A percentile compares a stretch with the other conserved stretches of the same genome.
Evolutionary conservation across 192 early-diverging fungal genomes (phyloP).

Genomic region (Entomortierella lignicola): DNA sequence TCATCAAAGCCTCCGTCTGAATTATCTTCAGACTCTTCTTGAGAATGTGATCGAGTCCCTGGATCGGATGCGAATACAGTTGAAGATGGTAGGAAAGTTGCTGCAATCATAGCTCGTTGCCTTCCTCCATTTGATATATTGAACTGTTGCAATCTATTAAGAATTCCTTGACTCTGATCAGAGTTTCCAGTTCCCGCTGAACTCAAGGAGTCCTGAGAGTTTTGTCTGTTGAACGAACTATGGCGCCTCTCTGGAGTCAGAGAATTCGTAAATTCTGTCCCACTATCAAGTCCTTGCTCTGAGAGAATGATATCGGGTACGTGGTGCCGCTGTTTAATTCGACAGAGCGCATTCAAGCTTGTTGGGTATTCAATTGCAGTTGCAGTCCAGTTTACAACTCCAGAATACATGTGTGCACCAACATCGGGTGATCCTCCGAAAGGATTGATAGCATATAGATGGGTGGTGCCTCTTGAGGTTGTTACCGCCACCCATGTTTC

Average conservation of each 20-base stretch:
- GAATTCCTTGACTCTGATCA: constrained; percentile 30
- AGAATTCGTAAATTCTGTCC: neutral
- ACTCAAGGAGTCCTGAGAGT: constrained; percentile 42
- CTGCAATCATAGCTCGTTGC: constrained; percentile 43
- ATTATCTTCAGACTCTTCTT: constrained; percentile 23
- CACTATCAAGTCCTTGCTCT: constrained; percentile 1
- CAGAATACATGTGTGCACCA: constrained; percentile 61
- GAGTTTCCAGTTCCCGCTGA: constrained; percentile 33
- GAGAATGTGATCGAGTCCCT: constrained; percentile 13
- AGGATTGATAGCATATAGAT: constrained; percentile 78
- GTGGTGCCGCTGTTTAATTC: constrained; percentile 48
- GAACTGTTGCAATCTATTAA: constrained; percentile 20
- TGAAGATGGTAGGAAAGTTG: constrained; percentile 43
- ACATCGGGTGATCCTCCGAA: constrained; percentile 70
- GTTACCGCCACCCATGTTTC: constrained; percentile 81
- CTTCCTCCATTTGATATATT: constrained; percentile 2
- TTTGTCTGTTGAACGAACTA: constrained; percentile 26
- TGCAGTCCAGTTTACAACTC: constrained; percentile 54
- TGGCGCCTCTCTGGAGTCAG: constrained; percentile 16
- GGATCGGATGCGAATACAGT: constrained; percentile 49
- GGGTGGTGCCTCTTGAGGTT: constrained; percentile 79
- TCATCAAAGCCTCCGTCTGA: constrained; percentile 21
- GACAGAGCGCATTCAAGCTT: constrained; percentile 45
- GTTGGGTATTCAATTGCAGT: constrained; percentile 37
- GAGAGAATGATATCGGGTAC: constrained; percentile 46